Base-by-base conservation (phyloP, 352 stramenopile species). In the Globisporangium middletonii region DNA sequence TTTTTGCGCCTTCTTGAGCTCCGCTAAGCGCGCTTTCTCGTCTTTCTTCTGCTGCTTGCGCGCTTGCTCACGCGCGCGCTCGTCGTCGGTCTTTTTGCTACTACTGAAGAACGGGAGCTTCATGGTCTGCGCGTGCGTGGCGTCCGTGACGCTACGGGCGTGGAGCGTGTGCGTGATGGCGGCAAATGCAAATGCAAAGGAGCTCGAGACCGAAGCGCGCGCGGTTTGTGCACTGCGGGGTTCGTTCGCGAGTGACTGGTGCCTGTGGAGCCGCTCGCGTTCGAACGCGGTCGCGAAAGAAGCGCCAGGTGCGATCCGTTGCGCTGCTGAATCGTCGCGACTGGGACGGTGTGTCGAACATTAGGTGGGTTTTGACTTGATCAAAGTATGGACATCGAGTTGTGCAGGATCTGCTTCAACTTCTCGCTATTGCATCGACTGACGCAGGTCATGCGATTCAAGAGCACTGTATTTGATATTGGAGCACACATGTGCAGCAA, bases 1-100 rank as follows among this genome's bases (percentile, higher is more conserved):
- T 13, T 73, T 64, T 13, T 63, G 57, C 38, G 59, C 26, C 26
- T 58, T 64, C 52, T 68, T 44, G 15, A 59, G 45, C 38, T 68
- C 48, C 15, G 66, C 55, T 8, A 70, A 37, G 18, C 54, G 47
- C 26, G 55, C 35, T 48, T 70, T 60, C 38, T 65, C 55, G 16
- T 37, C 41, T 53, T 64, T 56, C 46, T 63, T 57, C 48, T 57
- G 56, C 41, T 49, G 19, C 45, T 55, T 50, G 47, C 46, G 54
- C 26, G 38, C 54, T 38, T 56, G 49, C 49, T 51, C 42, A 15
- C 13, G 49, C 28, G 50, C 50, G 27, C 48, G 49, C 42, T 63
- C 28, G 9, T 57, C 57, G 11, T 35, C 42, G 5, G 30, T 63
- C 35, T 58, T 45, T 42, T 63, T 63, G 28, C 26, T 38, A 11